Percentiles rank a stretch among this genome's conserved stretches.
These are phyloP conservation scores for Ophiostoma sp. DNA, from an alignment of 2,329 filamentous ascomycete species.

Conservation along the genomic window DNA sequence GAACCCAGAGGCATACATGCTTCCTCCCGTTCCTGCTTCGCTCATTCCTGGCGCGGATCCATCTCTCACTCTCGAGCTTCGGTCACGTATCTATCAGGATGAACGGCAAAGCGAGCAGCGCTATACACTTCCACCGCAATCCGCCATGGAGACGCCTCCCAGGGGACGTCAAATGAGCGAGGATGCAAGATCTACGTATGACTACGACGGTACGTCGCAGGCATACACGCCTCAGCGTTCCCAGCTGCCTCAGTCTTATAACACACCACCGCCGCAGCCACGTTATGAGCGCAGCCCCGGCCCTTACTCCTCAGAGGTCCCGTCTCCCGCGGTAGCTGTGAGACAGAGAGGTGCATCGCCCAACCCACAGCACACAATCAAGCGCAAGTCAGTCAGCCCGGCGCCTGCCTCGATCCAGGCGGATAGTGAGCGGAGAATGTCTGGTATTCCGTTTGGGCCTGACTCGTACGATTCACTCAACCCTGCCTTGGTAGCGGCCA, in stretches of 20 bases:
- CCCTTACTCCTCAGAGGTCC: constrained; percentile 36
- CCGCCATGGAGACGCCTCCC: constrained; percentile 36
- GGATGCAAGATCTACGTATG: constrained; percentile 27
- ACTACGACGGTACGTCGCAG: constrained; percentile 30
- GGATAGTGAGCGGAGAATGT: constrained; percentile 42
- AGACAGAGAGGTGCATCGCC: constrained; percentile 43
- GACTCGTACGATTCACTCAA: constrained; percentile 72
- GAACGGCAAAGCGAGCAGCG: constrained; percentile 36
- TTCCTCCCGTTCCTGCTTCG: constrained; percentile 50
- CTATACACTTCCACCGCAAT: too few relatives aligned
- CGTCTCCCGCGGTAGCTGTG: constrained; percentile 30
- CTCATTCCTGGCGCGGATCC: constrained; percentile 59
- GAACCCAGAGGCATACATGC: constrained; percentile 35
- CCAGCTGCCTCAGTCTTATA: constrained; percentile 35
- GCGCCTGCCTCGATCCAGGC: constrained; percentile 45
- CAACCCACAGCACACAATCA: constrained; percentile 47
- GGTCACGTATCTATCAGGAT: constrained; percentile 53
- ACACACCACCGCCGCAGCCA: constrained; percentile 20
- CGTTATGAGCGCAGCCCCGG: constrained; percentile 38
- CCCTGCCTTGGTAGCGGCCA: constrained; percentile 42
- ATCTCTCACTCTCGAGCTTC: constrained; percentile 49
- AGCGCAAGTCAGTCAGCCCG: constrained; percentile 70
- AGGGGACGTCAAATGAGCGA: constrained; percentile 40
- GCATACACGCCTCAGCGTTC: constrained; percentile 30
- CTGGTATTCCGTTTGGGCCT: constrained; percentile 64